Conservation (phyloP, 2,329 filamentous ascomycete genomes). For the Colletotrichum costaricense region DNA sequence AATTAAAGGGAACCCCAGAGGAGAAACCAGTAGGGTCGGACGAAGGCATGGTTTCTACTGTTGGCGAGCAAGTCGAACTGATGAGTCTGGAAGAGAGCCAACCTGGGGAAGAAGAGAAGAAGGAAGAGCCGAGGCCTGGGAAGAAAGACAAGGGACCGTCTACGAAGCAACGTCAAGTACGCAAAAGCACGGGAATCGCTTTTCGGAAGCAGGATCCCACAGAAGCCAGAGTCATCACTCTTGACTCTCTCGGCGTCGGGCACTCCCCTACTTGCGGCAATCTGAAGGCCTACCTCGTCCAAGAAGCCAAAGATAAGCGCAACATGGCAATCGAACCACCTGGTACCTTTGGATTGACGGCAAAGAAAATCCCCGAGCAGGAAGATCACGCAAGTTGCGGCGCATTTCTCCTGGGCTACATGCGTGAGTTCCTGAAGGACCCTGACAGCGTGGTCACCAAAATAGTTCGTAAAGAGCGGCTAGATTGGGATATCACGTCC, state of each 20-base stretch:
- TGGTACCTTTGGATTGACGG: constrained; percentile 67
- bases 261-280: constrained; percentile 74
- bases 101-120: not conserved
- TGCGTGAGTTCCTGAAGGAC: constrained; percentile 81
- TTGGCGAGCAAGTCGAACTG: constrained; percentile 12
- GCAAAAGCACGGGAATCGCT: constrained; percentile 14
- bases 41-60: constrained; percentile 13
- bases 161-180: constrained; percentile 30
- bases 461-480: constrained; percentile 69
- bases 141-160: not conserved
- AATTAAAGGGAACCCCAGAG: not conserved
- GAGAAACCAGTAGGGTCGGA: not conserved
- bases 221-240: constrained; percentile 80
- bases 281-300: constrained; percentile 80
- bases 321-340: constrained; percentile 51
- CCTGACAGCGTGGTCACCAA: constrained; percentile 77
- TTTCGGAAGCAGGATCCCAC: constrained; percentile 57
- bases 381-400: constrained; percentile 91
- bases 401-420: constrained; percentile 85
- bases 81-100: constrained; percentile 25
- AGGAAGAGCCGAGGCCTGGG: constrained; percentile 20
- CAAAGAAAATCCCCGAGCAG: constrained; percentile 81
- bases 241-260: constrained; percentile 82
- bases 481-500: constrained; percentile 65
- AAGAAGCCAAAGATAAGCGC: constrained; percentile 76